These are phyloP conservation scores for Neoboletus subvelutipes DNA, from an alignment of 768 basidiomycete genomes.

Conservation along the genomic window DNA sequence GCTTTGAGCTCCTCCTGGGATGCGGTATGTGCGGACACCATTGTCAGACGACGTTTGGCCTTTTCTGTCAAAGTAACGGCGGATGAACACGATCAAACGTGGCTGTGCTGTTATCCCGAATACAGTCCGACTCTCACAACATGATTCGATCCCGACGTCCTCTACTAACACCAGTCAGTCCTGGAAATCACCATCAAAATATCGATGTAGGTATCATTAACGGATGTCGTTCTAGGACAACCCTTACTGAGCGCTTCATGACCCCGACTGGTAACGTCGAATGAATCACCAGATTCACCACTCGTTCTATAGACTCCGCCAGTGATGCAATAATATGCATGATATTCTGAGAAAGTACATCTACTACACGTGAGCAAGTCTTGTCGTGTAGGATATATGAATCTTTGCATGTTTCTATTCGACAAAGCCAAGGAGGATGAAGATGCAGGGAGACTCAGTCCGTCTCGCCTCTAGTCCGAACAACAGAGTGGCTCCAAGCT, in stretches of 20 bases:
- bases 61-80: neutral
- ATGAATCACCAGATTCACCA: neutral
- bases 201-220: neutral
- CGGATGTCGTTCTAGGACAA: neutral
- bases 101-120: constrained; percentile 20
- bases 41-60: constrained; percentile 28
- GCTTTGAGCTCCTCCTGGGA: constrained; percentile 82
- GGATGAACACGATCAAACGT: constrained; percentile 4
- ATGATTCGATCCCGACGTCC: too few species aligned
- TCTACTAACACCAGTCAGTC: neutral
- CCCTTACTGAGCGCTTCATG: too few species aligned
- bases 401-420: too few species aligned
- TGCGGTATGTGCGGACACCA: constrained; percentile 76
- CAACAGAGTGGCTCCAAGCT: too few species aligned
- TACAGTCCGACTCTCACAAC: too few species aligned
- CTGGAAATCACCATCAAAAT: neutral
- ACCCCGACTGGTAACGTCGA: neutral
- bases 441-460: too few species aligned
- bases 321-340: neutral
- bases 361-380: too few species aligned
- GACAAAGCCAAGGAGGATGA: too few species aligned
- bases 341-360: too few species aligned
- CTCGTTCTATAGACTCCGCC: neutral
- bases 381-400: too few species aligned
- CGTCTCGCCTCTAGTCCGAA: too few species aligned